Conservation (phyloP, 352 stramenopile species). For the Blastocystis sp. region DNA sequence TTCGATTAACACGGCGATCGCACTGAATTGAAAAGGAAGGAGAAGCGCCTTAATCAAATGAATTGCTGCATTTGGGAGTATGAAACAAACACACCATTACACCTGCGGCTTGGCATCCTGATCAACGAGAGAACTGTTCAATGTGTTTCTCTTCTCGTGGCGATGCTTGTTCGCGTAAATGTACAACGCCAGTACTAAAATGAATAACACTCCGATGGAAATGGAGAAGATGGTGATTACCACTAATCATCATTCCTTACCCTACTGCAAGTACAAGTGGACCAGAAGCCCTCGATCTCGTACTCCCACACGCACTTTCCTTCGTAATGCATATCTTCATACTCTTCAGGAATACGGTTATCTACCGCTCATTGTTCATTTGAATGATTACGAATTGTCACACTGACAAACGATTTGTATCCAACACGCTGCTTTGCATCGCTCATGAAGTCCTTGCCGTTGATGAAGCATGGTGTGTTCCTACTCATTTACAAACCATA, state of each 20-base stretch:
- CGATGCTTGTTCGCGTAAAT: constrained; percentile 66
- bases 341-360: constrained; percentile 27
- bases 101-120: constrained; percentile 79
- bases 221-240: constrained; percentile 88
- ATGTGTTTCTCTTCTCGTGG: constrained; percentile 15
- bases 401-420: not conserved
- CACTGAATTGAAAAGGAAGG: constrained; percentile 82
- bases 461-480: constrained; percentile 36
- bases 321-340: constrained; percentile 12
- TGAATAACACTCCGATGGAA: constrained; percentile 82
- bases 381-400: constrained; percentile 66
- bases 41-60: constrained; percentile 89
- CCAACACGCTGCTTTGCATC: not conserved
- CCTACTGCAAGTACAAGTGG: constrained; percentile 71
- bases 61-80: constrained; percentile 89
- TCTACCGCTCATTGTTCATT: constrained; percentile 74
- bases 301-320: constrained; percentile 52
- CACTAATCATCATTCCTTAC: constrained; percentile 95
- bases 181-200: constrained; percentile 51
- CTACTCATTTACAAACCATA: not conserved
- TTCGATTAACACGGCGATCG: constrained; percentile 89
- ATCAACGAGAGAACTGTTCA: not conserved
- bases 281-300: constrained; percentile 50
- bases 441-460: constrained; percentile 21
- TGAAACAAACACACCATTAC: constrained; percentile 94